These are phyloP conservation scores for Amphichorda felina DNA, from an alignment of 2,329 filamentous ascomycete genomes.

Conservation along the genomic window DNA sequence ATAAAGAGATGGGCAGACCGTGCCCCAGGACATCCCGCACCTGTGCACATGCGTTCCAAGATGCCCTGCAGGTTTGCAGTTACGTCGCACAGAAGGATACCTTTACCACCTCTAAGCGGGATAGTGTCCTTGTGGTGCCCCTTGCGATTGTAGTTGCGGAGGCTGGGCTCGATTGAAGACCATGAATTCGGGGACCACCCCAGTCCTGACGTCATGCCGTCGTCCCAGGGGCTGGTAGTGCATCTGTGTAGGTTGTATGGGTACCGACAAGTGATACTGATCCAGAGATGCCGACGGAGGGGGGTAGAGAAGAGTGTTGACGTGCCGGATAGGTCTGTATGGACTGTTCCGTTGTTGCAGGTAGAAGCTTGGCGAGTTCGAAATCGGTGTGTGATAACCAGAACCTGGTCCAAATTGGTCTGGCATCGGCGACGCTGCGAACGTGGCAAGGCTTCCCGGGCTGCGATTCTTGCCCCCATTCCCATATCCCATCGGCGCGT, in stretches of 20 bases:
- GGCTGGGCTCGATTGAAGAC: constrained; percentile 16
- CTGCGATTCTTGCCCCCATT: constrained; percentile 43
- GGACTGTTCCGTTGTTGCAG: constrained; percentile 82
- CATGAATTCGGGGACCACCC: constrained; percentile 55
- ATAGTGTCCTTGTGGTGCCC: constrained; percentile 10
- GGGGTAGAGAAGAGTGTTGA: constrained; percentile 84
- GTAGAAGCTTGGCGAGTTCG: constrained; percentile 79
- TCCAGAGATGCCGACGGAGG: constrained; percentile 72
- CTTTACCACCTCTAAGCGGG: constrained; percentile 21
- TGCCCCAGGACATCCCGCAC: too few relatives aligned
- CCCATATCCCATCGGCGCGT: constrained; percentile 25
- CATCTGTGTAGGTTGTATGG: constrained; percentile 59
- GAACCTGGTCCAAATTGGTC: constrained; percentile 42
- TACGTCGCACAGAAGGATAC: too few relatives aligned
- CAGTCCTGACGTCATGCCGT: constrained; percentile 53
- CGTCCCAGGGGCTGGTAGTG: constrained; percentile 71
- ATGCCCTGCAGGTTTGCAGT: too few relatives aligned
- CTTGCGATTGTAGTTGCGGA: constrained; percentile 1
- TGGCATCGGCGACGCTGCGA: constrained; percentile 55
- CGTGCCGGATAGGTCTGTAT: constrained; percentile 80
- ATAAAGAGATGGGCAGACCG: too few relatives aligned
- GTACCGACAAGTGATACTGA: constrained; percentile 50
- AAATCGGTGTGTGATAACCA: constrained; percentile 49
- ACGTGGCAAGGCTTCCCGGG: constrained; percentile 33
- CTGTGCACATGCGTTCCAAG: too few relatives aligned